phyloP scores from a whole-genome alignment of 2,329 filamentous ascomycete genomes.

The Fusarium transvaalense region DNA sequence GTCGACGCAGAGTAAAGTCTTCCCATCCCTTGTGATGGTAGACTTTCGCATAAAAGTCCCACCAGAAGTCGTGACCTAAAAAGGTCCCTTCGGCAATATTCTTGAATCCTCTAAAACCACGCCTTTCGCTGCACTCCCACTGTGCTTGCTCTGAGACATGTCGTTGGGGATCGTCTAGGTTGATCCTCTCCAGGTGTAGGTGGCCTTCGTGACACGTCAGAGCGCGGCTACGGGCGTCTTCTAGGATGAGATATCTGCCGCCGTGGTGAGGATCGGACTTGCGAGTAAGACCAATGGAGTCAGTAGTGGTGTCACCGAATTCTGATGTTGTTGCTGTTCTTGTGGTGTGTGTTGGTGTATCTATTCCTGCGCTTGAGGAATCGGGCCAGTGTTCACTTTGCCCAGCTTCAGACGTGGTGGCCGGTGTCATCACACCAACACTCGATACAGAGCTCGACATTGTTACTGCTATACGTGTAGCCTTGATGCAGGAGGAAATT shows the following conservation, averaged over 20 bases:
- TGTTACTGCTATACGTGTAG: rapidly evolving
- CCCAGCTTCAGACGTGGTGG: background rate
- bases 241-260: background rate
- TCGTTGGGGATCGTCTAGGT: background rate
- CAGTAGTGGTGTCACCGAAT: background rate
- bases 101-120: conserved; percentile 1
- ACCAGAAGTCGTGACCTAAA: background rate
- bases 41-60: background rate
- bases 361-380: background rate
- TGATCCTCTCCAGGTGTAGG: background rate
- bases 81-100: background rate
- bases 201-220: background rate
- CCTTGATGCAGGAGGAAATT: rapidly evolving
- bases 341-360: background rate
- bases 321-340: background rate
- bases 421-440: background rate
- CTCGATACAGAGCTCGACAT: background rate
- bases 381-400: background rate
- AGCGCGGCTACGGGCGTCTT: background rate
- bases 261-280: background rate
- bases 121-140: background rate
- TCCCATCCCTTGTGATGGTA: conserved; percentile 1
- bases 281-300: background rate
- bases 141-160: background rate
- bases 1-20: background rate